These are phyloP conservation scores for Metschnikowia sp. DNA, from an alignment of 805 yeast species.

Conservation along the genomic window DNA sequence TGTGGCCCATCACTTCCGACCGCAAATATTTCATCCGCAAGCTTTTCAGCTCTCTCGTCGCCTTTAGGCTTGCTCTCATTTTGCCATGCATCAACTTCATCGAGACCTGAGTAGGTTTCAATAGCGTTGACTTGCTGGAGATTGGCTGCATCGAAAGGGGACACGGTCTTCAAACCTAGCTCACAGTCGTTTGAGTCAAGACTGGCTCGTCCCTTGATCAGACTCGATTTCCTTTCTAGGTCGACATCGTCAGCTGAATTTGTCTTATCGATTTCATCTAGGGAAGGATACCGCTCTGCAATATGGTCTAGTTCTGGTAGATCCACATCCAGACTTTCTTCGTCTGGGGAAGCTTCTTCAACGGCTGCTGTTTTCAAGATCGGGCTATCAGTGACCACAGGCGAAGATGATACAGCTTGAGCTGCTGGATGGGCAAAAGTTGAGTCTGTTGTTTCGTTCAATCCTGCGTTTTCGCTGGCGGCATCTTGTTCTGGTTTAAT, in stretches of 20 bases:
- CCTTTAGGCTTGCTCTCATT: slow-evolving; percentile 17
- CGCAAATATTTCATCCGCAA: slow-evolving; percentile 42
- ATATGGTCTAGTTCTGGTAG: slow-evolving; percentile 40
- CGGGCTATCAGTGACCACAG: no score
- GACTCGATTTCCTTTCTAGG: background rate
- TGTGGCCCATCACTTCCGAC: slow-evolving; percentile 11
- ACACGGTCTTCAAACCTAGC: background rate
- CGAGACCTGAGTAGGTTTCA: slow-evolving; percentile 4
- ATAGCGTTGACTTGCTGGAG: background rate
- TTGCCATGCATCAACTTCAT: slow-evolving; percentile 37
- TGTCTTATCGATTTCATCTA: slow-evolving; percentile 30
- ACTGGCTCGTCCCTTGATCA: slow-evolving; percentile 1
- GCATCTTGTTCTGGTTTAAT: background rate
- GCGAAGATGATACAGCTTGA: background rate
- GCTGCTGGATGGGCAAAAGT: background rate
- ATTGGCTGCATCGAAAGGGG: background rate
- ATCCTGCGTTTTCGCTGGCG: no score
- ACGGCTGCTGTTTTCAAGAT: no score
- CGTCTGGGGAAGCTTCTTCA: slow-evolving; percentile 1
- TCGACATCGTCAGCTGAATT: background rate
- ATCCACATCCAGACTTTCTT: slow-evolving; percentile 10
- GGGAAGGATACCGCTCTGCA: slow-evolving; percentile 51
- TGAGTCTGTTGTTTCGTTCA: no score
- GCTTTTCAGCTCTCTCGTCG: slow-evolving; percentile 32
- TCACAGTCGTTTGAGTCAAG: slow-evolving; percentile 2